Conservation (phyloP, 2,329 filamentous ascomycete species). For the Trichophyton verrucosum region DNA sequence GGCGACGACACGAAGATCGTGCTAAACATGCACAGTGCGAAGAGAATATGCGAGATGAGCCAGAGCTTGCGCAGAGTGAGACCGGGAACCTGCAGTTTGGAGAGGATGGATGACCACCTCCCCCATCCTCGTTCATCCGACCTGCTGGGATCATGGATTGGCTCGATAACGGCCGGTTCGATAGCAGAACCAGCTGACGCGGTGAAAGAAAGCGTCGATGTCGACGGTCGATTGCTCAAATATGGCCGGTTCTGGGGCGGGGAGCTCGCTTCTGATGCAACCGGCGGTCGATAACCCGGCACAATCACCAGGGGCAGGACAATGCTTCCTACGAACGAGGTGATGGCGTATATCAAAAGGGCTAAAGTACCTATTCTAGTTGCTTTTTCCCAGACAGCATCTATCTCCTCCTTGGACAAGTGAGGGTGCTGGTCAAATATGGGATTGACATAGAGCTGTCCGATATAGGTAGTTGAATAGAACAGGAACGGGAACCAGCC, state of each 20-base stretch:
- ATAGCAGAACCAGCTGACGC: conserved; percentile 22
- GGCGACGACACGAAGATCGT: conserved; percentile 67
- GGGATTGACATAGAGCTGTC: conserved; percentile 81
- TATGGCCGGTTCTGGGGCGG: conserved; percentile 15
- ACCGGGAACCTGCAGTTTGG: conserved; percentile 60
- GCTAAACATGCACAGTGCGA: conserved; percentile 66
- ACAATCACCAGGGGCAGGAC: conserved; percentile 75
- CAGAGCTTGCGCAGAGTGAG: conserved; percentile 81
- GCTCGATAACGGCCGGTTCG: conserved; percentile 8
- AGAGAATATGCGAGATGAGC: conserved; percentile 75
- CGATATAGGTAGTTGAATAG: conserved; percentile 89
- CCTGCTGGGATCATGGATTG: conserved; percentile 8
- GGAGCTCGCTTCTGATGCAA: conserved; percentile 8
- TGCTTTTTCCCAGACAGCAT: conserved; percentile 68
- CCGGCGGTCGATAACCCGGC: conserved; percentile 50
- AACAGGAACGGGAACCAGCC: conserved; percentile 94
- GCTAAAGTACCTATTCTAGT: conserved; percentile 83
- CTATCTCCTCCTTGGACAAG: conserved; percentile 63
- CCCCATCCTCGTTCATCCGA: conserved; percentile 10
- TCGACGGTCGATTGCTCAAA: conserved; percentile 20
- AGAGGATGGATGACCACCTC: conserved; percentile 34
- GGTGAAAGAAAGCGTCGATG: conserved; percentile 23
- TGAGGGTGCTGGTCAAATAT: conserved; percentile 64
- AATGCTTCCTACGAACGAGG: conserved; percentile 69
- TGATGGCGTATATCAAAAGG: conserved; percentile 74